phyloP scores from a whole-genome alignment of 2,329 filamentous ascomycete species.

The Periconia sp. region DNA sequence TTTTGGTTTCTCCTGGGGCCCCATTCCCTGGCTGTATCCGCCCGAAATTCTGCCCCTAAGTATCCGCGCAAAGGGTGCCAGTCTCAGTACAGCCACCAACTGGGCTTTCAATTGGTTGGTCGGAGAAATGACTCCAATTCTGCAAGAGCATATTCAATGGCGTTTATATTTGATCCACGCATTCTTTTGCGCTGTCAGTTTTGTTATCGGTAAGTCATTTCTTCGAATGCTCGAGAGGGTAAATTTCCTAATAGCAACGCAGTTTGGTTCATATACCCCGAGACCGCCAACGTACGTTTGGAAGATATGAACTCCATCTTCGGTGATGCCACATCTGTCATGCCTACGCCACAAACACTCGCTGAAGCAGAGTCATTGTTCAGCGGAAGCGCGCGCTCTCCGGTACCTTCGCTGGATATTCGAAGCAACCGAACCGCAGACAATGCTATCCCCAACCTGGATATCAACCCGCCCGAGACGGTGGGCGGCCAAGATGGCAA shows the following conservation, averaged over 20 bases:
- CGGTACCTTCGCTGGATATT: constrained; percentile 74
- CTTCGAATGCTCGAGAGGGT: neutral
- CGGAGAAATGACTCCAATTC: constrained; percentile 88
- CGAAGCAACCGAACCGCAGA: constrained; percentile 58
- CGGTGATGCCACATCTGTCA: constrained; percentile 84
- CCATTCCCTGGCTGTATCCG: constrained; percentile 96
- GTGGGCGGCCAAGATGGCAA: constrained; percentile 58
- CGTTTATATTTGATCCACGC: constrained; percentile 92
- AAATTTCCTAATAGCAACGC: constrained; percentile 22
- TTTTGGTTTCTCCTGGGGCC: constrained; percentile 97
- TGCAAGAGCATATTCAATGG: constrained; percentile 93
- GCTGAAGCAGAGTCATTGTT: constrained; percentile 84
- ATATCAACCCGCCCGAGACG: constrained; percentile 75
- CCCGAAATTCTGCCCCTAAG: constrained; percentile 97
- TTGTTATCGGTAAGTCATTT: constrained; percentile 80
- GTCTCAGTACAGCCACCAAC: constrained; percentile 92
- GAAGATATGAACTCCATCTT: constrained; percentile 97
- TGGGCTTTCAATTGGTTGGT: constrained; percentile 99
- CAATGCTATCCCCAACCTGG: constrained; percentile 74
- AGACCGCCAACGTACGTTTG: constrained; percentile 90
- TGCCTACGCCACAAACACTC: constrained; percentile 75
- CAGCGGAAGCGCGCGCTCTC: constrained; percentile 68
- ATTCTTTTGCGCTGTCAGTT: constrained; percentile 94
- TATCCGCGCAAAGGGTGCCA: constrained; percentile 95
- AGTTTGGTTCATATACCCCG: constrained; percentile 98